Base-by-base conservation (phyloP, 148 eudicot species). In the Camellia japonica region DNA sequence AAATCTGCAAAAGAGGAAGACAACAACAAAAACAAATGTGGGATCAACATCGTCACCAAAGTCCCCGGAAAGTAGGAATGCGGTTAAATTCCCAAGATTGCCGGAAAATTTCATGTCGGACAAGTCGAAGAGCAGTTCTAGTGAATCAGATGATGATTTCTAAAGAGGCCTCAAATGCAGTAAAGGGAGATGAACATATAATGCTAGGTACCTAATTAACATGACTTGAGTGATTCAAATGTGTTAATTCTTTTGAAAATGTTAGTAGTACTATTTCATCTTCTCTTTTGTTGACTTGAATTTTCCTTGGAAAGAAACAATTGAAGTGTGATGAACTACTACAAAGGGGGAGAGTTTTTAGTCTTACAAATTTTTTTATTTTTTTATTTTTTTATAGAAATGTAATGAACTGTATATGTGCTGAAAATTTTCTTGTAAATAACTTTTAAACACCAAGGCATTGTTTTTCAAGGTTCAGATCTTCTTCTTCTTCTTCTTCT, bases 51-150 rank as follows among this genome's bases (percentile, higher is more conserved):
- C 83, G 3, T 41, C 87, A 68, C 61, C 83, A 18, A 51, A 52
- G 42, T 62, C 86, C 15, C 81, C 82, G 3, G 90, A 80, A n/a
- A 62, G 84, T 6, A 90, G 91, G 76, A 83, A 82, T 5, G 80
- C 92, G 0, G 90, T 90, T 52, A 91, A 87, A 68, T 95, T 95
- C 77, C 98, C 95, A 0, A 79, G 86, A 67, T 79, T 95, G 87
- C 97, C 98, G 0, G 85, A 84, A 4, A 87, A 91, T 83, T 95
- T 95, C 84, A 75, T 95, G 93, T 83, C 90, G 14, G 89, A 86
- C n/a, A 87, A 78, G 68, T 85, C 90, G 16, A 83, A 70, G 61
- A 84, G 85, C 70, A 80, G 80, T 79, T 82, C 84, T 18, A 85
- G 90, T 79, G 93, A 89, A 65, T 86, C 90, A 7, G 97, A 88